These are phyloP conservation scores for Ganoderma lingzhi DNA, from an alignment of 1,284 basidiomycete species.

Conservation along the genomic window DNA sequence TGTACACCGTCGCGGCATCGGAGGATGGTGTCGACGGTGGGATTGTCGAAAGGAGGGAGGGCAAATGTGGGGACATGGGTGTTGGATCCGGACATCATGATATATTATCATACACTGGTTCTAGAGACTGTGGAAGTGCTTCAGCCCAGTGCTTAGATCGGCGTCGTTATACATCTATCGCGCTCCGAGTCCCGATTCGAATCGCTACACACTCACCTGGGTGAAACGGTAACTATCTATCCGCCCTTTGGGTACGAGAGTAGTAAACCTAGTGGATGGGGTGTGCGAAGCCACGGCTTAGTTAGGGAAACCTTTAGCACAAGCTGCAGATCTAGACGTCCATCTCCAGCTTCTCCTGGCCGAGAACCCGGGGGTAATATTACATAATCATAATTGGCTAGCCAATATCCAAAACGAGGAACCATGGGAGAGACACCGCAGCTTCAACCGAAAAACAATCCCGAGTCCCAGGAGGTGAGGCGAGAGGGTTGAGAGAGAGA, in stretches of 20 bases:
- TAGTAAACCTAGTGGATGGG: neutral
- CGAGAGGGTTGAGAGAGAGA: no score
- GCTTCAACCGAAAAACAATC: no score
- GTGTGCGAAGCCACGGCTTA: neutral
- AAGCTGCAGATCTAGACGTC: neutral
- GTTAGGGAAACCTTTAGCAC: no score
- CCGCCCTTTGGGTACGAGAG: neutral
- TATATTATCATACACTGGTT: neutral
- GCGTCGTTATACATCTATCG: neutral
- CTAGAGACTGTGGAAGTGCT: neutral
- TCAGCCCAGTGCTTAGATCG: neutral
- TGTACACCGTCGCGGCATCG: constrained; percentile 17
- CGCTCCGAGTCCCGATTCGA: neutral
- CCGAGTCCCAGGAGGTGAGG: no score
- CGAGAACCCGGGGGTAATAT: neutral
- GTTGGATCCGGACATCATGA: constrained; percentile 3
- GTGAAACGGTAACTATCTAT: neutral
- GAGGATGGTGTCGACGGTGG: constrained; percentile 8
- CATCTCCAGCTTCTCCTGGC: neutral
- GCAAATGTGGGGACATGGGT: neutral
- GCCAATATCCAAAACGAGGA: neutral
- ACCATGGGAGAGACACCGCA: neutral
- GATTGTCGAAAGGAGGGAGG: constrained; percentile 5
- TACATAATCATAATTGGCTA: neutral
- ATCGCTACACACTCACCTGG: neutral